Conservation (phyloP, 306 rosid species). For the Gastrolobium villosum region DNA sequence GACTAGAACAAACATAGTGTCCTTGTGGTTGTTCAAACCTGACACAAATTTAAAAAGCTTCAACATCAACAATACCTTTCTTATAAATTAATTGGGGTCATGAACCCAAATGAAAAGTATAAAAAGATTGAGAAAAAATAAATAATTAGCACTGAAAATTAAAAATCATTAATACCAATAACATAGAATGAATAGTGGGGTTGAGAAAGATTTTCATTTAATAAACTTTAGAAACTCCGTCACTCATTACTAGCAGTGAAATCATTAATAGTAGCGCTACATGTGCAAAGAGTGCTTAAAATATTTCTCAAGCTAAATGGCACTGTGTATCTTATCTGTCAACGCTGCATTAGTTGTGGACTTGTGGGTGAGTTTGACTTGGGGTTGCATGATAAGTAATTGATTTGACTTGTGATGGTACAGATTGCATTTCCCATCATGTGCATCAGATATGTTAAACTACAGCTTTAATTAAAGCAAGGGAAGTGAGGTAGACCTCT, state of each 20-base stretch:
- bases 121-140: too few relatives aligned
- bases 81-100: neutral
- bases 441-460: neutral
- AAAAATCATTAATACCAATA: slow-evolving; percentile 1
- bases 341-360: neutral
- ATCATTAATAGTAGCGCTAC: neutral
- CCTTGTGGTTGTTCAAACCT: slow-evolving; percentile 49
- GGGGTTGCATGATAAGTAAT: neutral
- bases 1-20: slow-evolving; percentile 41
- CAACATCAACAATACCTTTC: slow-evolving; percentile 1
- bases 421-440: slow-evolving; percentile 1
- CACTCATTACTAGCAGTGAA: slow-evolving; percentile 16
- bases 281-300: too few relatives aligned
- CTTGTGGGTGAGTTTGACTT: neutral
- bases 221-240: slow-evolving; percentile 12
- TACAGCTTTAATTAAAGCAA: neutral
- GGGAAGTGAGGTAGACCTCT: neutral
- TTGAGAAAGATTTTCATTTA: slow-evolving; percentile 5
- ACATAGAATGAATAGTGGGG: neutral
- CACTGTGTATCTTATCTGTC: neutral
- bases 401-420: neutral
- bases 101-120: neutral
- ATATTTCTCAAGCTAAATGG: neutral
- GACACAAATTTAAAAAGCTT: slow-evolving; percentile 33
- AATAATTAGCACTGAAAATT: too few relatives aligned